These are phyloP conservation scores for Carpinus viminea DNA, from an alignment of 306 rosid genomes.

Conservation along the genomic window DNA sequence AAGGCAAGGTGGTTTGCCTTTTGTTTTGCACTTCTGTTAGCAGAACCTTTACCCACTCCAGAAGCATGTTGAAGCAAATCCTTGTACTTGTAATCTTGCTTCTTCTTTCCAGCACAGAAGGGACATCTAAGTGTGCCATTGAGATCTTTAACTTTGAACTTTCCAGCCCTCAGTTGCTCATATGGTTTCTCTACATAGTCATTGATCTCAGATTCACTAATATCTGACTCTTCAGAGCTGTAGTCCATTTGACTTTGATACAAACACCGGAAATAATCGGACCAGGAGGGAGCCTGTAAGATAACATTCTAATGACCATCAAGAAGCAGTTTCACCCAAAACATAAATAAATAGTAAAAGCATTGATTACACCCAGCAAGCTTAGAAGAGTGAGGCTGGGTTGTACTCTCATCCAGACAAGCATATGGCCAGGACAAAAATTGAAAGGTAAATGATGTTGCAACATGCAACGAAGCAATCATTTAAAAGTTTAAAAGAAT, in stretches of 20 bases:
- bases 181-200: constrained; percentile 79
- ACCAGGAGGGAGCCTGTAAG: not conserved
- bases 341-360: not conserved
- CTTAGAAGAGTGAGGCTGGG: not conserved
- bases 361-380: not conserved
- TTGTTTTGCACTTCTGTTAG: constrained; percentile 72
- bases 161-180: constrained; percentile 57
- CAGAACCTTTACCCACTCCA: constrained; percentile 95
- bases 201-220: constrained; percentile 86
- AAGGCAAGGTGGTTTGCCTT: constrained; percentile 94
- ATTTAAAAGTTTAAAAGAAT: not conserved
- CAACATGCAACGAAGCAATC: not conserved
- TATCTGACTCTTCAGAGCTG: constrained; percentile 88
- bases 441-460: not conserved
- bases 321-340: not conserved
- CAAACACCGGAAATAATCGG: not conserved
- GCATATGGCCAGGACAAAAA: not conserved
- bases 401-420: not conserved
- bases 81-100: constrained; percentile 84
- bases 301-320: not conserved
- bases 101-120: constrained; percentile 93
- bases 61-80: constrained; percentile 87
- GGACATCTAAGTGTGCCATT: constrained; percentile 91
- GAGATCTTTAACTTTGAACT: constrained; percentile 53
- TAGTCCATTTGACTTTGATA: constrained; percentile 39